Base-by-base conservation (phyloP, 2,329 filamentous ascomycete genomes). In the Endocalyx cinctus region DNA sequence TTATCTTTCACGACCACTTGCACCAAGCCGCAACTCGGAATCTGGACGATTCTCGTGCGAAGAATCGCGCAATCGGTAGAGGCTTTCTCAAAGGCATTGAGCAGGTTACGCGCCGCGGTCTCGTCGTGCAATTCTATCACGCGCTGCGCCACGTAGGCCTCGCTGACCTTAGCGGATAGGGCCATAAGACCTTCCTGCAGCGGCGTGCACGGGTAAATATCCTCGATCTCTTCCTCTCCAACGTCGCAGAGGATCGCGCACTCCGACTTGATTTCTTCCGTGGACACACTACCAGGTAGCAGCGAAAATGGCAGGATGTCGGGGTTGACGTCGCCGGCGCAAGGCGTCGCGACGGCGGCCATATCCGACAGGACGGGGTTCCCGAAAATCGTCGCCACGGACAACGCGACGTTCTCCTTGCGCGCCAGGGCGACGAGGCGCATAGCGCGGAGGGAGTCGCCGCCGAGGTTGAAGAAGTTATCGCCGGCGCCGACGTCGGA, bases 181-280 rank as follows among this genome's bases (percentile, higher is more conserved):
- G 71, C 69, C 58, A 77, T 67, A 2, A 77, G 59, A 2, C 66
- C 70, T 46, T 74, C 71, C 38, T 78, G 73, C 2, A 74, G 55
- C 0, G 71, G 65, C 0, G 70, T 72, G 52, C 70, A 74, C 2
- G 72, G 72, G 34, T 74, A 77, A 0, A 72, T 50, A 37, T 78
- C 72, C 30, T 73, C 66, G 5, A 74, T 52, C 0, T 22, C 31
- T 0, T 52, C 55, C 6, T 51, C 36, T 2, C 54, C 48, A 8
- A 69, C 45, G 4, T 45, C 53, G 39, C 69, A 72, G 6, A 67
- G 52, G n/a, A 41, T 45, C 5, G 65, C 60, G 8, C 60, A 60
- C 11, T 69, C 64, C 0, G 38, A 34, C 12, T 55, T 49, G 2
- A 65, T 65, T 3, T 46, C 42, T 12, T 59, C 48, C 10, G 47